phyloP scores from a whole-genome alignment of 176 grass and related monocot genomes.

The Oryza rufipogon region DNA sequence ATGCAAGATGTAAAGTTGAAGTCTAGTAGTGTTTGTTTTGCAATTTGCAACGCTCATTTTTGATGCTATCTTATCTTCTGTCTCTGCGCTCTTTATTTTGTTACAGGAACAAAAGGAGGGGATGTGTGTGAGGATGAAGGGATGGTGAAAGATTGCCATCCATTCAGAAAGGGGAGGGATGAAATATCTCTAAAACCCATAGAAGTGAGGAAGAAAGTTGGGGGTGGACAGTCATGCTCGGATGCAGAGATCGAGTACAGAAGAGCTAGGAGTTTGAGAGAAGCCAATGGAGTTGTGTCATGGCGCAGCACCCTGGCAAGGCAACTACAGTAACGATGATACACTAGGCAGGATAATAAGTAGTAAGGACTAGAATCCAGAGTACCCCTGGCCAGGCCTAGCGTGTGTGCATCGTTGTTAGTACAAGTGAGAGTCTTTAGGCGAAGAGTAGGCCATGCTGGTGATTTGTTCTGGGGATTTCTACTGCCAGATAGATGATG shows the following conservation, averaged over 20 bases:
- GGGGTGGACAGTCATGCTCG: conserved; percentile 69
- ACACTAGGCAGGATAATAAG: conserved; percentile 31
- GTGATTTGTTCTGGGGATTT: conserved; percentile 40
- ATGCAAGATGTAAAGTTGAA: not conserved
- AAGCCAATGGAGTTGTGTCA: conserved; percentile 62
- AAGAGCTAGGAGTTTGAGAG: conserved; percentile 96
- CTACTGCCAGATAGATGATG: conserved; percentile 36
- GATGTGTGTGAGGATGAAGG: conserved; percentile 32
- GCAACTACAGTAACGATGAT: conserved; percentile 48
- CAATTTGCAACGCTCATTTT: not conserved
- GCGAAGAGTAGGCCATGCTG: conserved; percentile 40
- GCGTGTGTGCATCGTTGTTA: conserved; percentile 34
- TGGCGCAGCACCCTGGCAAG: conserved; percentile 81
- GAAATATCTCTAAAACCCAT: conserved; percentile 63
- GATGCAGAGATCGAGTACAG: conserved; percentile 95
- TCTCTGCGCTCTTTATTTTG: conserved; percentile 8
- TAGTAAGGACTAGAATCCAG: conserved; percentile 7
- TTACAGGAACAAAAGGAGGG: conserved; percentile 48
- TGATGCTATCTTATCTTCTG: conserved; percentile 6
- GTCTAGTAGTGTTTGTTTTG: not conserved
- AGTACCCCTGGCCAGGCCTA: conserved; percentile 52
- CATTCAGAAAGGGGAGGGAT: conserved; percentile 56
- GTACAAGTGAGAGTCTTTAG: conserved; percentile 34
- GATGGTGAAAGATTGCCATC: conserved; percentile 52
- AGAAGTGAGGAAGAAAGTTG: conserved; percentile 68